phyloP scores from a whole-genome alignment of 2,329 filamentous ascomycete species.

The Botryotinia calthae region DNA sequence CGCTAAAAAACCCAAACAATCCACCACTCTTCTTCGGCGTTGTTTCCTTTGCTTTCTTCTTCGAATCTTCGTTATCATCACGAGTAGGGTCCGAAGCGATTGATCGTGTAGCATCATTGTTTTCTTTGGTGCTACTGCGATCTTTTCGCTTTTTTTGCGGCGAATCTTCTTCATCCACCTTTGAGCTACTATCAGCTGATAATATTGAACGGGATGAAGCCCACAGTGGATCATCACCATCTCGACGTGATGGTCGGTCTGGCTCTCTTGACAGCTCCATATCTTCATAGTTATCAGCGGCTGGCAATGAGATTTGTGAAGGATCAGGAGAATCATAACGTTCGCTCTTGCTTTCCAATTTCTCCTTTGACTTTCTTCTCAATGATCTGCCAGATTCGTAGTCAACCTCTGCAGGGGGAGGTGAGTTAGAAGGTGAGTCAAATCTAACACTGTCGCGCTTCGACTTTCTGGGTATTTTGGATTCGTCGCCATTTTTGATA shows the following conservation, averaged over 20 bases:
- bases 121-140: slow-evolving; percentile 44
- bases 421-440: slow-evolving; percentile 30
- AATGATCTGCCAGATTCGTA: slow-evolving; percentile 29
- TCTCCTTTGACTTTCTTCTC: slow-evolving; percentile 33
- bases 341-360: slow-evolving; percentile 29
- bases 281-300: slow-evolving; percentile 34
- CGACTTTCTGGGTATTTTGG: slow-evolving; percentile 40
- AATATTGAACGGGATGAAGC: slow-evolving; percentile 49
- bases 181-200: slow-evolving; percentile 40
- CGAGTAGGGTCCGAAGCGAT: slow-evolving; percentile 44
- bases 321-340: slow-evolving; percentile 36
- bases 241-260: slow-evolving; percentile 37
- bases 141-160: slow-evolving; percentile 36
- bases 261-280: slow-evolving; percentile 39
- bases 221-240: slow-evolving; percentile 43
- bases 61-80: slow-evolving; percentile 39
- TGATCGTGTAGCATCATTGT: slow-evolving; percentile 49
- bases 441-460: slow-evolving; percentile 38
- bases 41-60: slow-evolving; percentile 41
- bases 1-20: slow-evolving; percentile 44
- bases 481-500: slow-evolving; percentile 39
- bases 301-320: slow-evolving; percentile 34
- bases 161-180: slow-evolving; percentile 37
- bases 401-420: slow-evolving; percentile 22
- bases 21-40: slow-evolving; percentile 43